Evolutionary conservation across 148 eudicot genomes (phyloP).

Genomic region (Rhododendron ovatum): DNA sequence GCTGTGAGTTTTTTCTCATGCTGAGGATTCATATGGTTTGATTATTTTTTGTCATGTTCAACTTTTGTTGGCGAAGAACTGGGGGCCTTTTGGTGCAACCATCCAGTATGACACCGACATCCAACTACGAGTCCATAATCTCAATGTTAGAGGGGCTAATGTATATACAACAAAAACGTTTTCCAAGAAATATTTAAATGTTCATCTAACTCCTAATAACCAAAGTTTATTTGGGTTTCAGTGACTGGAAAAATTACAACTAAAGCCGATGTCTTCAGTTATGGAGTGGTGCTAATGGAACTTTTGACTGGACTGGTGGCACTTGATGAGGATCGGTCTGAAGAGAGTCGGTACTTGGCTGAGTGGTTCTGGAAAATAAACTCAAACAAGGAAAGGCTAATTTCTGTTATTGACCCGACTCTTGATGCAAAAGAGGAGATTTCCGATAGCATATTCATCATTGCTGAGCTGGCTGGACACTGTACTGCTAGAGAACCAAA

Average conservation of each 20-base stretch:
- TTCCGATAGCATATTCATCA: slow-evolving; percentile 34
- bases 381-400: slow-evolving; percentile 35
- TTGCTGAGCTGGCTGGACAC: slow-evolving; percentile 68
- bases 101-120: background rate
- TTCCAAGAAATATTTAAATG: background rate
- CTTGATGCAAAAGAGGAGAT: slow-evolving; percentile 39
- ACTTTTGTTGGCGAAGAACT: background rate
- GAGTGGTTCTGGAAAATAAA: slow-evolving; percentile 81
- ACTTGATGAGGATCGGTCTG: slow-evolving; percentile 67
- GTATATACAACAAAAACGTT: background rate
- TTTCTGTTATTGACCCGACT: slow-evolving; percentile 51
- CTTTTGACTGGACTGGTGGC: slow-evolving; percentile 68
- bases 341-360: slow-evolving; percentile 63
- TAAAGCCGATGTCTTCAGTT: slow-evolving; percentile 78
- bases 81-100: background rate
- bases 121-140: background rate
- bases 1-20: background rate
- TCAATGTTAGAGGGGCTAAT: background rate
- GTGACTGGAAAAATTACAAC: slow-evolving; percentile 81
- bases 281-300: slow-evolving; percentile 84
- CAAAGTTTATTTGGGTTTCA: slow-evolving; percentile 12
- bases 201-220: background rate
- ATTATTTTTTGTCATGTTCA: background rate
- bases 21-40: background rate
- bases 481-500: slow-evolving; percentile 75